phyloP scores from a whole-genome alignment of 2,329 filamentous ascomycete species.

The Diplodia seriata region DNA sequence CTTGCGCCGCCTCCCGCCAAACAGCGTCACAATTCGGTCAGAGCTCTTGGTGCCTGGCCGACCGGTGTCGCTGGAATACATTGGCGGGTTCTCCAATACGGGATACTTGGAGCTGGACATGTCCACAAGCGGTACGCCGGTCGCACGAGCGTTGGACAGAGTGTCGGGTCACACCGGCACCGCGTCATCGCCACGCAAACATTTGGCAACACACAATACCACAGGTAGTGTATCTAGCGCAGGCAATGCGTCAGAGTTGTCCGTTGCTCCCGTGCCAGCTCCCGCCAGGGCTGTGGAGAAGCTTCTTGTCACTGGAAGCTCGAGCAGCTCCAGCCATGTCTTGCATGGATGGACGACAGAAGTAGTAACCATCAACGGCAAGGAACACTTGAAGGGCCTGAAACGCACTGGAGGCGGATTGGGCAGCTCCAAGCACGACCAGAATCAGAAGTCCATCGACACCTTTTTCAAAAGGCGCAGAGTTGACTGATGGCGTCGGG shows the following conservation, averaged over 20 bases:
- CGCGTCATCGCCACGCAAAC: neutral
- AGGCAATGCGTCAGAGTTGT: neutral
- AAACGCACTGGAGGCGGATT: constrained; percentile 84
- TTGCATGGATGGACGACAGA: constrained; percentile 54
- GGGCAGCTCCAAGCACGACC: constrained; percentile 77
- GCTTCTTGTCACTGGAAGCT: neutral
- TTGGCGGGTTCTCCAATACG: constrained; percentile 71
- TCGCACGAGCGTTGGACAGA: constrained; percentile 15
- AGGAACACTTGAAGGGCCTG: constrained; percentile 73
- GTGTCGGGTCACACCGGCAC: neutral
- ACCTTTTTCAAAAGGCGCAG: constrained; percentile 74
- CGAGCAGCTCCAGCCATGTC: constrained; percentile 25
- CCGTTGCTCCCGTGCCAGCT: constrained; percentile 1
- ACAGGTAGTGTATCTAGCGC: neutral
- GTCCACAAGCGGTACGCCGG: constrained; percentile 27
- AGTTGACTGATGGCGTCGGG: constrained; percentile 40
- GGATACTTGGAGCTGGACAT: constrained; percentile 64
- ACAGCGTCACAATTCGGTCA: constrained; percentile 54
- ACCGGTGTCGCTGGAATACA: constrained; percentile 56
- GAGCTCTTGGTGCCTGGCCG: constrained; percentile 50
- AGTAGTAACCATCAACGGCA: constrained; percentile 71
- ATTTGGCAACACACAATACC: neutral
- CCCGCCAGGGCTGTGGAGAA: constrained; percentile 3
- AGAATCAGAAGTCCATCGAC: constrained; percentile 76
- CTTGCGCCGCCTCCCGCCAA: constrained; percentile 60